Conservation (phyloP, 805 yeast species). For the Ogataea pini region DNA sequence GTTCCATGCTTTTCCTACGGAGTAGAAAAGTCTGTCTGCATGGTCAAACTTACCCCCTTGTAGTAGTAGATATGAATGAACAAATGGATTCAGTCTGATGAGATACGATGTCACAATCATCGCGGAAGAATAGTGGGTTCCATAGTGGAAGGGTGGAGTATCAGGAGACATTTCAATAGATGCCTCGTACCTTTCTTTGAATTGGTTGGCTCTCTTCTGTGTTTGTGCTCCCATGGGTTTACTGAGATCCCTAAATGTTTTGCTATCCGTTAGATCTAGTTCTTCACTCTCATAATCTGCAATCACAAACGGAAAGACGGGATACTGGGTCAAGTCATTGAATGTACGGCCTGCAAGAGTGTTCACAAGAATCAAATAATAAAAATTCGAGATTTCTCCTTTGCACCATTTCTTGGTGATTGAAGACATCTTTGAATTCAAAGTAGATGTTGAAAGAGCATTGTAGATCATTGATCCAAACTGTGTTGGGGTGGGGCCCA, state of each 20-base stretch:
- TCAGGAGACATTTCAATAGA: slow-evolving; percentile 55
- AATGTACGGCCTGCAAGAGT: slow-evolving; percentile 87
- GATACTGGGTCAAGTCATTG: slow-evolving; percentile 87
- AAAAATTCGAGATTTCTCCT: slow-evolving; percentile 82
- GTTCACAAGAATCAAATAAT: slow-evolving; percentile 75
- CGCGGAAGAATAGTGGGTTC: slow-evolving; percentile 91
- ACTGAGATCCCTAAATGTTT: slow-evolving; percentile 68
- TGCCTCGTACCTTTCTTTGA: slow-evolving; percentile 73
- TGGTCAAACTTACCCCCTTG: slow-evolving; percentile 92
- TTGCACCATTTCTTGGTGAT: slow-evolving; percentile 72
- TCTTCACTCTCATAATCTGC: slow-evolving; percentile 75
- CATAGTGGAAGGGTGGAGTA: slow-evolving; percentile 81
- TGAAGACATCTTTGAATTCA: slow-evolving; percentile 35
- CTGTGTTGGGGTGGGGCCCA: slow-evolving; percentile 14
- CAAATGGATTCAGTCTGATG: slow-evolving; percentile 78
- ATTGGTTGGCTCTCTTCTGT: slow-evolving; percentile 56
- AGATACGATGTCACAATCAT: slow-evolving; percentile 86
- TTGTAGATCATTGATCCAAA: slow-evolving; percentile 45
- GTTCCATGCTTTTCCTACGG: slow-evolving; percentile 75
- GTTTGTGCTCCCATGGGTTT: slow-evolving; percentile 94
- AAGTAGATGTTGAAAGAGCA: slow-evolving; percentile 37
- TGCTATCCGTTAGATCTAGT: slow-evolving; percentile 64
- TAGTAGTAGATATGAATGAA: slow-evolving; percentile 69
- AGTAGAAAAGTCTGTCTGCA: slow-evolving; percentile 78
- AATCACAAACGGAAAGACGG: slow-evolving; percentile 89